These are phyloP conservation scores for Phytophthora idaei DNA, from an alignment of 352 stramenopile species.

Conservation along the genomic window DNA sequence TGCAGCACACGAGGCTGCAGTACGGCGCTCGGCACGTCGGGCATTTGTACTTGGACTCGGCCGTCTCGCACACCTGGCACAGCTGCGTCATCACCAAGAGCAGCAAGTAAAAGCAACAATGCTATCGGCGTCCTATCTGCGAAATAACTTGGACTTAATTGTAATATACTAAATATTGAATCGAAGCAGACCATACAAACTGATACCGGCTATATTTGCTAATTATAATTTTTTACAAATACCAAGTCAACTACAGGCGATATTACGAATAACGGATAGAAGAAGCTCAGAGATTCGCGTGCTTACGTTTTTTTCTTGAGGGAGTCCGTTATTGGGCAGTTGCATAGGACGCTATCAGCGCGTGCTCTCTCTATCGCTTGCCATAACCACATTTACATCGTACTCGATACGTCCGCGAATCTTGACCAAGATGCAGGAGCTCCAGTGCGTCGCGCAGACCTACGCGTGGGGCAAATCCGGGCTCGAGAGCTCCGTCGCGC, in stretches of 20 bases:
- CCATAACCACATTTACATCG: conserved; percentile 23
- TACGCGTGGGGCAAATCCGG: conserved; percentile 93
- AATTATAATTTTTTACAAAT: conserved; percentile 3
- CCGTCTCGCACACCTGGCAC: conserved; percentile 58
- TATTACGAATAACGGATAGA: conserved; percentile 8
- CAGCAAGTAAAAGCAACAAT: conserved; percentile 13
- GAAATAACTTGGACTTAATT: not conserved
- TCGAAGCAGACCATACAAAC: conserved; percentile 23
- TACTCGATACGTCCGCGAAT: conserved; percentile 3
- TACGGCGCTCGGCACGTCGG: conserved; percentile 71
- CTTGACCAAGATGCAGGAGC: conserved; percentile 58
- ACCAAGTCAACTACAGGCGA: not conserved
- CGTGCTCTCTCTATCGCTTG: conserved; percentile 14
- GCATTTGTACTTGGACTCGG: conserved; percentile 87
- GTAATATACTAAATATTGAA: conserved; percentile 7
- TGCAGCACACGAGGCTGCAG: conserved; percentile 82
- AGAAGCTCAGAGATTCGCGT: conserved; percentile 8
- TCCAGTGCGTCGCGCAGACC: conserved; percentile 86
- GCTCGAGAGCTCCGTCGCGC: conserved; percentile 80
- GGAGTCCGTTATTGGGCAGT: conserved; percentile 26
- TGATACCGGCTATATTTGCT: not conserved
- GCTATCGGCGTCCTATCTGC: not conserved
- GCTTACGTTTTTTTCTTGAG: conserved; percentile 22
- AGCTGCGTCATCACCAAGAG: conserved; percentile 45
- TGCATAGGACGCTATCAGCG: conserved; percentile 17